Conservation (phyloP, 108 stramenopile species). For the Thalassiosira profunda region DNA sequence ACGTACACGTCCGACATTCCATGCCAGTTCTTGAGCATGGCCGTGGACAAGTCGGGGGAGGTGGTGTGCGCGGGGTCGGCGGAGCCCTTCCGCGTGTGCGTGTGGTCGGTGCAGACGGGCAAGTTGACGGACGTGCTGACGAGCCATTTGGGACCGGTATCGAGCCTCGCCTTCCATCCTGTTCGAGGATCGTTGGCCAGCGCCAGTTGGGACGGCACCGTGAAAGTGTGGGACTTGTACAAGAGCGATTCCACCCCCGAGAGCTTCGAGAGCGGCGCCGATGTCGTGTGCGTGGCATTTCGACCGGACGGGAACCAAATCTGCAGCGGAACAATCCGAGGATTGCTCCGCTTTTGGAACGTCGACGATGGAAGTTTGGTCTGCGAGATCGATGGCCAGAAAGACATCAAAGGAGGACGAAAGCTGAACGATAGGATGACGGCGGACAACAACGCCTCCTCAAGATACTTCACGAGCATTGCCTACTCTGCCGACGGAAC, state of each 20-base stretch:
- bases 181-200: conserved; percentile 85
- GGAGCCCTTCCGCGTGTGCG: conserved; percentile 94
- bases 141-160: conserved; percentile 95
- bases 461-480: conserved; percentile 94
- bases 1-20: conserved; percentile 91
- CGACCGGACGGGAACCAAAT: conserved; percentile 96
- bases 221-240: conserved; percentile 98
- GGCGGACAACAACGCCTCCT: conserved; percentile 86
- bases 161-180: conserved; percentile 81
- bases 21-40: conserved; percentile 94
- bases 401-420: conserved; percentile 90
- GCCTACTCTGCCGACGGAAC: conserved; percentile 97
- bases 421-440: conserved; percentile 88
- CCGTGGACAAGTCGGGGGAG: conserved; percentile 97
- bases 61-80: conserved; percentile 91
- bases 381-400: conserved; percentile 89
- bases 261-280: conserved; percentile 91
- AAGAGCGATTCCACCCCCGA: conserved; percentile 86
- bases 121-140: conserved; percentile 95
- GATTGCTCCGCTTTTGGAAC: conserved; percentile 94
- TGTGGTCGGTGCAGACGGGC: conserved; percentile 96
- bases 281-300: conserved; percentile 96
- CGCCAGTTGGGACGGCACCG: conserved; percentile 98
- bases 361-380: conserved; percentile 82
- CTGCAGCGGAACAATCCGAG: conserved; percentile 93